Conservation (phyloP, 768 basidiomycete species). For the Naematelia encephala region DNA sequence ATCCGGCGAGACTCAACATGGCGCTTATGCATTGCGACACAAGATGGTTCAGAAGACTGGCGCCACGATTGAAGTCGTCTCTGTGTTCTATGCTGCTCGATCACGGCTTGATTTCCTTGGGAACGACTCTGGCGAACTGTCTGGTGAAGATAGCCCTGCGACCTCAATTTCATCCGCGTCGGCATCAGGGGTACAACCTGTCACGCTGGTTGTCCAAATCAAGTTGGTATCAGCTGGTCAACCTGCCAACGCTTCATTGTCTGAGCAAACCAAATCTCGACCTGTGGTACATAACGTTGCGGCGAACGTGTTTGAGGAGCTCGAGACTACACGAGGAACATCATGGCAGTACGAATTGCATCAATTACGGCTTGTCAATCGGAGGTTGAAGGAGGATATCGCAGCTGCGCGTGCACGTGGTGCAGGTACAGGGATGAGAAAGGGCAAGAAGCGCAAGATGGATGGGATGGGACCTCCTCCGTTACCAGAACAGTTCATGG, state of each 20-base stretch:
- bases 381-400: slow-evolving; percentile 63
- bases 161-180: slow-evolving; percentile 8
- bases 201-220: slow-evolving; percentile 46
- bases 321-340: slow-evolving; percentile 64
- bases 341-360: slow-evolving; percentile 94
- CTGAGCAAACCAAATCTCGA: slow-evolving; percentile 17
- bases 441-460: slow-evolving; percentile 26
- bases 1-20: slow-evolving; percentile 25
- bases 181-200: slow-evolving; percentile 23
- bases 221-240: slow-evolving; percentile 28
- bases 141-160: slow-evolving; percentile 5
- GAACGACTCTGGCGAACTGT: slow-evolving; percentile 1
- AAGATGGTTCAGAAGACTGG: slow-evolving; percentile 38
- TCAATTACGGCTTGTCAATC: slow-evolving; percentile 71
- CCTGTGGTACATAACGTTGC: slow-evolving; percentile 32
- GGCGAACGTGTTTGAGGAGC: slow-evolving; percentile 68
- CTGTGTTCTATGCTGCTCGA: slow-evolving; percentile 43
- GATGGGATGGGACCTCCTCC: slow-evolving; percentile 29
- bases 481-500: slow-evolving; percentile 26
- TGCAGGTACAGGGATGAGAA: slow-evolving; percentile 16
- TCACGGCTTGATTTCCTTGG: slow-evolving; percentile 4
- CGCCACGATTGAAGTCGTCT: slow-evolving; percentile 46
- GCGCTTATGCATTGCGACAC: slow-evolving; percentile 46
- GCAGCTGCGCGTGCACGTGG: slow-evolving; percentile 22
- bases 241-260: slow-evolving; percentile 4